phyloP scores from a whole-genome alignment of 176 grass and related monocot genomes.

The Avena atlantica region DNA sequence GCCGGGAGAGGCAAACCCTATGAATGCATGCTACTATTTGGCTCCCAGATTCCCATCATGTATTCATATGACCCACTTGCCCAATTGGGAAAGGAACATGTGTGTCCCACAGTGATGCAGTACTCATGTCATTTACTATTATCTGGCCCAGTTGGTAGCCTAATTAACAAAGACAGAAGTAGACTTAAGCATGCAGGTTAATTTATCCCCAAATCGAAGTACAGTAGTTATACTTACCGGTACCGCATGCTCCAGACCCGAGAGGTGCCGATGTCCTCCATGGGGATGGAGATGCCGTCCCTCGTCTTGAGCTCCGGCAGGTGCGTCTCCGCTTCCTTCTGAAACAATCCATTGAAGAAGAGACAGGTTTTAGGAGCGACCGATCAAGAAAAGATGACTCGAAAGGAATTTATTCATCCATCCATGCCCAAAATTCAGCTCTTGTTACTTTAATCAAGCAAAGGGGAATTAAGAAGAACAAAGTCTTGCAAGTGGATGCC shows the following conservation, averaged over 20 bases:
- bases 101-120: slow-evolving; percentile 23
- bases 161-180: slow-evolving; percentile 36
- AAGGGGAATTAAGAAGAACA: neutral
- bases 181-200: slow-evolving; percentile 12
- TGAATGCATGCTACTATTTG: slow-evolving; percentile 50
- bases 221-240: slow-evolving; percentile 50
- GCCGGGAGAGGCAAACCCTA: neutral
- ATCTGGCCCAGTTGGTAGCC: slow-evolving; percentile 27
- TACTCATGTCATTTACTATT: slow-evolving; percentile 45
- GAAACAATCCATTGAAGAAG: slow-evolving; percentile 47
- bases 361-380: slow-evolving; percentile 25
- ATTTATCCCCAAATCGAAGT: slow-evolving; percentile 10
- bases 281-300: slow-evolving; percentile 83
- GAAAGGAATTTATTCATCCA: neutral
- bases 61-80: slow-evolving; percentile 60
- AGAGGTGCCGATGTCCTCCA: slow-evolving; percentile 91
- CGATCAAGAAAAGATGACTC: neutral
- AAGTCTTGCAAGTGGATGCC: neutral
- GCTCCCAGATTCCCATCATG: slow-evolving; percentile 30
- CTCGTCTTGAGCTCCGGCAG: slow-evolving; percentile 85
- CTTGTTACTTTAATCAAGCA: neutral
- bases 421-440: neutral
- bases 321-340: slow-evolving; percentile 96
- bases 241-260: slow-evolving; percentile 94
- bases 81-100: slow-evolving; percentile 51